Base-by-base conservation (phyloP, 805 yeast genomes). In the Candida suzukii region DNA sequence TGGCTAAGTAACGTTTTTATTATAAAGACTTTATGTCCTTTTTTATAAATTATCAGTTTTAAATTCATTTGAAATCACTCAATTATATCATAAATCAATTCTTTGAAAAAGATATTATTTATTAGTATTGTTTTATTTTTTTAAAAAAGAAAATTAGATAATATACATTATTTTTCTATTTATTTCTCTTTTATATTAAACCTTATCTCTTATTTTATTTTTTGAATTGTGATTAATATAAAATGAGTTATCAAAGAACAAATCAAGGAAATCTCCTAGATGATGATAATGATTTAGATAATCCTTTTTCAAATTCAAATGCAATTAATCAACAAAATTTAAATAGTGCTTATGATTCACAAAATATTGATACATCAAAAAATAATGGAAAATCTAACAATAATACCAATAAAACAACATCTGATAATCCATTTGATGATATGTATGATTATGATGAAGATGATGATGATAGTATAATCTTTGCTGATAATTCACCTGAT, bases 321-420 rank as follows among this genome's bases (percentile, higher is more conserved):
- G 32, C 24, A 4, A 19, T 8, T 8, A 27, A 19, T 27, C 39
- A 37, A 20, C 43, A 34, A 7, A 42, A 44, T 22, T 22, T 46
- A 2, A 27, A 46, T n/a, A 43, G 49, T 24, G 52, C 56, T 6
- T 52, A 51, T 39, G 37, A 43, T 24, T 49, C 54, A 3, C 49
- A 49, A 39, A 37, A 42, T 24, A 44, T 27, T 46, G 39, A 25
- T 14, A 13, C 41, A 10, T 29, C 17, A 30, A 21, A 28, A 13
- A n/a, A 32, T 18, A 16, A 31, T 37, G 18, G 18, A 18, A 37
- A 22, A 3, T 4, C 12, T 17, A 24, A n/a, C n/a, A 32, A 32
- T 35, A 25, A 4, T 14, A 14, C 10, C 7, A 27, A 27, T n/a
- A 13, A 25, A 12, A 11, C 18, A n/a, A 10, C 10, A 20, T 19